A percentile compares a stretch with the other conserved stretches of the same genome.
These are phyloP conservation scores for Adansonia digitata DNA, from an alignment of 345 rosid species.

Conservation along the genomic window DNA sequence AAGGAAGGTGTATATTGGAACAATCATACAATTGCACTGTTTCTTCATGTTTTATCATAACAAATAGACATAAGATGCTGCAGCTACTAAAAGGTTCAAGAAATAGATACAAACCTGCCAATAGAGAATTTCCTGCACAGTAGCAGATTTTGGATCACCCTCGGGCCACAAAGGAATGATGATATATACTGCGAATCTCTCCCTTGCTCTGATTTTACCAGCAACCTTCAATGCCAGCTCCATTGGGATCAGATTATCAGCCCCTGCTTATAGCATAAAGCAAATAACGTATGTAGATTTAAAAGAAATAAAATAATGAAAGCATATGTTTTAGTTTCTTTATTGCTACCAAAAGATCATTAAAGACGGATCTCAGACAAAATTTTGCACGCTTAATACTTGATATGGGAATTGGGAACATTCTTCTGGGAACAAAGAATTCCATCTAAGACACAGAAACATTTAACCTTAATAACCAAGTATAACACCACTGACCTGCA, in stretches of 20 bases:
- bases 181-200: constrained; percentile 85
- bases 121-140: constrained; percentile 86
- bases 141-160: constrained; percentile 76
- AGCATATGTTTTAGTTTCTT: neutral
- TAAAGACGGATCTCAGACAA: neutral
- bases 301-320: neutral
- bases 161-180: constrained; percentile 98
- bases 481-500: constrained; percentile 54
- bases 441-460: neutral
- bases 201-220: constrained; percentile 83
- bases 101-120: constrained; percentile 67
- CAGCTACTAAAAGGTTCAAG: neutral
- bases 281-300: neutral
- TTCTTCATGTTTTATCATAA: neutral
- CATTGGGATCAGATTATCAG: constrained; percentile 92
- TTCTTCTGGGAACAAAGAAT: constrained; percentile 2
- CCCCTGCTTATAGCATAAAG: constrained; percentile 54
- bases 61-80: neutral
- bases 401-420: neutral
- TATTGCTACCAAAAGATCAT: neutral
- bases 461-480: neutral
- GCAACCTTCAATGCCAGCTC: constrained; percentile 93
- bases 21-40: neutral
- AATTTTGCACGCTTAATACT: neutral
- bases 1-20: neutral